Base-by-base conservation (phyloP, 2,329 filamentous ascomycete species). In the Rhexocercosporidium sp. region DNA sequence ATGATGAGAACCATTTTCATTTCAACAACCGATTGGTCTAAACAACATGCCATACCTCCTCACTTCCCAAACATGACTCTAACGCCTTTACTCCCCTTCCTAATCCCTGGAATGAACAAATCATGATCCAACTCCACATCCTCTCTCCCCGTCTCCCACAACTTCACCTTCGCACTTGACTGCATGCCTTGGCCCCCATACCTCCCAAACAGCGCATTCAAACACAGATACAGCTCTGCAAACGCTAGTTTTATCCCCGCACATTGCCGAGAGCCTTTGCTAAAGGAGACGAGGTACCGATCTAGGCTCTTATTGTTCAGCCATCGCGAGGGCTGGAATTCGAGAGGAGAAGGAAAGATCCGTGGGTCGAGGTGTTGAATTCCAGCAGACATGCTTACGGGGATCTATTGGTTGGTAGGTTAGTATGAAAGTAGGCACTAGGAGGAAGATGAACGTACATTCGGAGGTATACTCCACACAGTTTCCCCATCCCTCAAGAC, bases 121-220 rank as follows among this genome's bases (percentile, higher is more conserved):
- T 64, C 61, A 44, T 56, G 49, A 44, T 64, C 37, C 22, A 56
- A 47, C 34, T 56, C 47, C 14, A 64, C 61, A 47, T 64, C 61
- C 47, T 56, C 47, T 27, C 44, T 56, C 3, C 20, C 54, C 39
- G 61, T 64, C 51, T 64, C 49, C 27, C 9, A 64, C 22, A 64
- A 54, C 22, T 18, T 39, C 61, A 64, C 18, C 27, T 49, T 63
- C 47, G 47, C 49, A 25, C 14, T n/a, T 22, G 49, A 27, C 8
- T 56, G 18, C 61, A 63, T 54, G 4, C 47, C 47, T 11, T 37
- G 8, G 12, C 8, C 47, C 20, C 34, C 46, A 49, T 49, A 49
- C 46, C 46, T 49, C 46, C 20, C 20, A 27, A 49, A 25, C 46
- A 49, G 22, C 46, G 46, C 46, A 27, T 27, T 49, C 20, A 49